Conservation (phyloP, 441 rosid genomes). For the Hura crepitans region DNA sequence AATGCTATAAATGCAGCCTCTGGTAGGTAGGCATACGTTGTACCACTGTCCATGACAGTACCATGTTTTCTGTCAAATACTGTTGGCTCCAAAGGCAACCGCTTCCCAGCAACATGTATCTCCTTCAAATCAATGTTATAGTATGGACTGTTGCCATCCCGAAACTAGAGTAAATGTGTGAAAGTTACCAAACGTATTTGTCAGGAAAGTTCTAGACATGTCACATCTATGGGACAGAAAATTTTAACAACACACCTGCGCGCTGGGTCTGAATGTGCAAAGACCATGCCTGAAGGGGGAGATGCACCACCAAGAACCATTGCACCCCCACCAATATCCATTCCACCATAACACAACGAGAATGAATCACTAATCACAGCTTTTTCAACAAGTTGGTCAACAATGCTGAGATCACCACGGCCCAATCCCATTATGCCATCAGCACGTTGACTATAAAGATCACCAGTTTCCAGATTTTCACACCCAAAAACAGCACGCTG, state of each 20-base stretch:
- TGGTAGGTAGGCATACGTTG: slow-evolving; percentile 41
- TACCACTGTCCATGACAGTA: slow-evolving; percentile 81
- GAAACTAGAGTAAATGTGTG: slow-evolving; percentile 93
- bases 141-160: slow-evolving; percentile 96
- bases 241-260: slow-evolving; percentile 64
- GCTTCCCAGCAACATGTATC: slow-evolving; percentile 84
- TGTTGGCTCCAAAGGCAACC: slow-evolving; percentile 48
- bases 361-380: slow-evolving; percentile 75
- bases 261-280: slow-evolving; percentile 55
- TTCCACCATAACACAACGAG: slow-evolving; percentile 90
- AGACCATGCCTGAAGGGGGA: slow-evolving; percentile 65
- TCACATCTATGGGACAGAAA: slow-evolving; percentile 8
- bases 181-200: slow-evolving; percentile 55
- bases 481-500: slow-evolving; percentile 88
- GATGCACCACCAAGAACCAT: slow-evolving; percentile 87
- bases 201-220: slow-evolving; percentile 37
- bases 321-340: slow-evolving; percentile 87
- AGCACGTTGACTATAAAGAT: slow-evolving; percentile 82
- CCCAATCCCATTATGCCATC: slow-evolving; percentile 97
- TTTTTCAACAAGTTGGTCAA: slow-evolving; percentile 83
- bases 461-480: slow-evolving; percentile 85
- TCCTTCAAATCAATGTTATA: slow-evolving; percentile 79
- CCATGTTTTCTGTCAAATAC: slow-evolving; percentile 56
- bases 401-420: slow-evolving; percentile 75
- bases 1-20: slow-evolving; percentile 39